A percentile compares a stretch with the other conserved stretches of the same genome.
Evolutionary conservation across 2,329 filamentous ascomycete genomes (phyloP).

Genomic region (Colletotrichum sp.): DNA sequence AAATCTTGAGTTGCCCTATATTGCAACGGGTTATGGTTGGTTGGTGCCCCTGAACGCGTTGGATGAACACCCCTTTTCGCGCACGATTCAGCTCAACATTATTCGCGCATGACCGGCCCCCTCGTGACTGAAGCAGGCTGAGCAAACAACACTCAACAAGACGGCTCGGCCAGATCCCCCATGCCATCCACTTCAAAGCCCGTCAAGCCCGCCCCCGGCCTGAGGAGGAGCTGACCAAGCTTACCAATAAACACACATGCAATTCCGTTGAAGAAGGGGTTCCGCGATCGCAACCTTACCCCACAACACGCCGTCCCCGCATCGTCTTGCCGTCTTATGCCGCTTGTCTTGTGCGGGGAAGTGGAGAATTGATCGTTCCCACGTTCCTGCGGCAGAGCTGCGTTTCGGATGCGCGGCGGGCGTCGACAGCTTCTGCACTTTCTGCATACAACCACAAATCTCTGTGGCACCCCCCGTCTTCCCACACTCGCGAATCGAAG

Average conservation of each 20-base stretch:
- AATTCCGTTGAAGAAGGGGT: not conserved
- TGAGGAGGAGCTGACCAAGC: not conserved
- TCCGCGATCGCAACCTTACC: not conserved
- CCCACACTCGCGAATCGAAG: not conserved
- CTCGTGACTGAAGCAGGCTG: not conserved
- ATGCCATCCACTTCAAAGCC: not conserved
- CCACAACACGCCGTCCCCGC: conserved; percentile 7
- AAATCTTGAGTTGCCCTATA: not conserved
- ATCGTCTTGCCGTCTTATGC: not conserved
- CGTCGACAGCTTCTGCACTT: not conserved
- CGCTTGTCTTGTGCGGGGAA: conserved; percentile 9
- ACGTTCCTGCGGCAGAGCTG: conserved; percentile 4
- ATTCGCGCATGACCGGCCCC: not conserved
- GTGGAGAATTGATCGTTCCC: conserved; percentile 4
- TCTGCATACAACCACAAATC: not conserved
- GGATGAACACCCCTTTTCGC: not conserved
- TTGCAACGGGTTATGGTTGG: not conserved
- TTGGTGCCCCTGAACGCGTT: not conserved
- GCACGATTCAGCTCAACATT: not conserved
- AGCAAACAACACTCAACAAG: not conserved
- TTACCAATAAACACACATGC: not conserved
- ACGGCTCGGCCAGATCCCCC: not conserved
- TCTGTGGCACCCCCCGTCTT: not conserved
- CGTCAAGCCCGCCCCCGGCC: not conserved
- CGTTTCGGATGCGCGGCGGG: conserved; percentile 6